A percentile compares a stretch with the other conserved stretches of the same genome.
These are phyloP conservation scores for Phytopythium boreale DNA, from an alignment of 352 stramenopile genomes.

Conservation along the genomic window DNA sequence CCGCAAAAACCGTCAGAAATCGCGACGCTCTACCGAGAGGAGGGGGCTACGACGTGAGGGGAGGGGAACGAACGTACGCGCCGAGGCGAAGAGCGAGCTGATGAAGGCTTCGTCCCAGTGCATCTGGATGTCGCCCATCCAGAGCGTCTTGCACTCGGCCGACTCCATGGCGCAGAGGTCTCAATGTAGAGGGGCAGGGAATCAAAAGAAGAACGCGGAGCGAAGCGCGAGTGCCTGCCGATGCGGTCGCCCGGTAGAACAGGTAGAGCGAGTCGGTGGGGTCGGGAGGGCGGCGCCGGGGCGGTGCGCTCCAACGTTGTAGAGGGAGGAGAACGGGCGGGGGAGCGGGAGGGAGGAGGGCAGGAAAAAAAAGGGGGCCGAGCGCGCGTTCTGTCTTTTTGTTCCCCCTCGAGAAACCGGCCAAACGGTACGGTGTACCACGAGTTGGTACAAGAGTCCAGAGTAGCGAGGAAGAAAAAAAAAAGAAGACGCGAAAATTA, in stretches of 20 bases:
- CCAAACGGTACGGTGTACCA: background rate
- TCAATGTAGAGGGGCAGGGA: constrained; percentile 10
- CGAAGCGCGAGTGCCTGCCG: background rate
- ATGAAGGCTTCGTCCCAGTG: constrained; percentile 90
- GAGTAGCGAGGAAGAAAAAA: no score
- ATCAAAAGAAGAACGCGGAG: background rate
- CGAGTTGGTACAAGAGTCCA: no score
- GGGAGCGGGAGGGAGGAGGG: no score
- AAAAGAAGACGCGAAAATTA: no score
- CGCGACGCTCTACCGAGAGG: background rate
- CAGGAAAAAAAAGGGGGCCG: background rate
- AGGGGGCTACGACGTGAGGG: no score
- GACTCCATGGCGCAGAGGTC: constrained; percentile 20
- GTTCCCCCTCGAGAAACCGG: background rate
- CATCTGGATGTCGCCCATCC: constrained; percentile 90
- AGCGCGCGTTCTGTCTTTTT: background rate
- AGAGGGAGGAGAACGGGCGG: background rate
- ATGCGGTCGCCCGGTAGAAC: background rate
- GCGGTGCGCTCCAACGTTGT: background rate
- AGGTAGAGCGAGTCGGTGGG: no score
- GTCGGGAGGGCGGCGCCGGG: no score
- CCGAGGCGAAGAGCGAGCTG: constrained; percentile 73
- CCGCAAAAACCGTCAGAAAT: constrained; percentile 5
- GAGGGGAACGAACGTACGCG: constrained; percentile 35
- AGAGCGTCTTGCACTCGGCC: constrained; percentile 82